These are phyloP conservation scores for Alnus rubra DNA, from an alignment of 306 rosid species.

Conservation along the genomic window DNA sequence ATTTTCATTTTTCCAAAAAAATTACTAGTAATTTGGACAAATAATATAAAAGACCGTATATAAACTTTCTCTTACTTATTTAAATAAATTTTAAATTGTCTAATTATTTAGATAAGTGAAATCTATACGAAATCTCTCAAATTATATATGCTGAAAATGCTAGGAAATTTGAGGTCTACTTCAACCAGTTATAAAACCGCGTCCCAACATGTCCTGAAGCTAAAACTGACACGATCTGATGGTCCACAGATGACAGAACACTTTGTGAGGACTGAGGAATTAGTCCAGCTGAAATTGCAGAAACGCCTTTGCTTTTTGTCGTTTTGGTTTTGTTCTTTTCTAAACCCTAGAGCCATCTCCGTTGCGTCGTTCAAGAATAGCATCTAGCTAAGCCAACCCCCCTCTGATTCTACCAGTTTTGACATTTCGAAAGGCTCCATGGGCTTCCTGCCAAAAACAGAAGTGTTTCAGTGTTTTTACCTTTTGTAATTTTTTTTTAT, in stretches of 20 bases:
- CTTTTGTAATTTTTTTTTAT: background rate
- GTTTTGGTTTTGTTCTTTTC: background rate
- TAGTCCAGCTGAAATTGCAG: background rate
- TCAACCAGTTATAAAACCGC: too few relatives aligned
- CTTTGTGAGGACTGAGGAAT: too few relatives aligned
- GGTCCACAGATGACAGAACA: background rate
- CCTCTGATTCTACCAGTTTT: background rate
- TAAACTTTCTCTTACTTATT: too few relatives aligned
- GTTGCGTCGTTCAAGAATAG: background rate
- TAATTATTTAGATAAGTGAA: too few relatives aligned
- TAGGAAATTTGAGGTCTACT: too few relatives aligned
- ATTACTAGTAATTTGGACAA: too few relatives aligned
- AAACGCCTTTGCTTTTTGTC: background rate
- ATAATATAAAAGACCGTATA: too few relatives aligned
- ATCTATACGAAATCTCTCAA: too few relatives aligned
- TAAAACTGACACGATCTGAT: background rate
- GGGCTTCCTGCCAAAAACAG: background rate
- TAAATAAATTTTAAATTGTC: too few relatives aligned
- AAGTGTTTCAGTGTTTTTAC: background rate
- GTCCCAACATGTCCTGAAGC: background rate
- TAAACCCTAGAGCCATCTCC: background rate
- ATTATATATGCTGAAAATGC: too few relatives aligned
- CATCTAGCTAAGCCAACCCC: background rate
- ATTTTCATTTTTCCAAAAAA: too few relatives aligned
- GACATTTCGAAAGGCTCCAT: background rate